These are phyloP conservation scores for Heracleum sosnowskyi DNA, from an alignment of 129 eudicot genomes.

Conservation along the genomic window DNA sequence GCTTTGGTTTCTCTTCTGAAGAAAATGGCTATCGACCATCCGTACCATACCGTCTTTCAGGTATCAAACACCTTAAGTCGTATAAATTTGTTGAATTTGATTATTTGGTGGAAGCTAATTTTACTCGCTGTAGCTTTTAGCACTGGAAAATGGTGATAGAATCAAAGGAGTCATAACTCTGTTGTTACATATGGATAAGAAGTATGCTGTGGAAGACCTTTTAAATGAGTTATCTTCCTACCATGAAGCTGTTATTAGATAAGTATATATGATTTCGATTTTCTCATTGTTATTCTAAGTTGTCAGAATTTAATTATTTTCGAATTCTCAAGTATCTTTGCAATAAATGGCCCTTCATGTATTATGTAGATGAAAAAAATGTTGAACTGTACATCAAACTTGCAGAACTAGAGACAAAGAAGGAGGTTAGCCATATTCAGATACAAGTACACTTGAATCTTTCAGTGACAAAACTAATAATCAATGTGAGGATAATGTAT, in stretches of 20 bases:
- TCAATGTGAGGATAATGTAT: too few relatives aligned
- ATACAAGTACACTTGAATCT: neutral
- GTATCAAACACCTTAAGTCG: too few relatives aligned
- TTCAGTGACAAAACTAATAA: too few relatives aligned
- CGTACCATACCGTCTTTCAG: too few relatives aligned
- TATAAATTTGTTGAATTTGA: too few relatives aligned
- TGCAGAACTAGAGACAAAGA: conserved; percentile 89
- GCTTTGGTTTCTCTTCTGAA: too few relatives aligned
- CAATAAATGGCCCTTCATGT: conserved; percentile 13
- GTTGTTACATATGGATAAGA: conserved; percentile 94
- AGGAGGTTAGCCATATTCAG: conserved; percentile 48
- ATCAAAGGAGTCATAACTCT: conserved; percentile 93
- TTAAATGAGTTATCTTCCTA: conserved; percentile 60
- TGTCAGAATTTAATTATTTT: too few relatives aligned
- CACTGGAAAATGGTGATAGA: conserved; percentile 94
- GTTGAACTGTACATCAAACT: conserved; percentile 91
- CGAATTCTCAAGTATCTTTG: neutral
- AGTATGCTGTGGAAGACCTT: conserved; percentile 86
- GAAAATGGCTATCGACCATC: too few relatives aligned
- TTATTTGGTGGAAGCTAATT: conserved; percentile 2
- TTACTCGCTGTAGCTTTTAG: conserved; percentile 56
- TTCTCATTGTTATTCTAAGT: too few relatives aligned
- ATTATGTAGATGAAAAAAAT: conserved; percentile 72
- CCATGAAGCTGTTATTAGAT: conserved; percentile 74
- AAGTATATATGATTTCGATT: conserved; percentile 32